Evolutionary conservation across 2,329 filamentous ascomycete species (phyloP).

Genomic region (Elsinoe necatrix): DNA sequence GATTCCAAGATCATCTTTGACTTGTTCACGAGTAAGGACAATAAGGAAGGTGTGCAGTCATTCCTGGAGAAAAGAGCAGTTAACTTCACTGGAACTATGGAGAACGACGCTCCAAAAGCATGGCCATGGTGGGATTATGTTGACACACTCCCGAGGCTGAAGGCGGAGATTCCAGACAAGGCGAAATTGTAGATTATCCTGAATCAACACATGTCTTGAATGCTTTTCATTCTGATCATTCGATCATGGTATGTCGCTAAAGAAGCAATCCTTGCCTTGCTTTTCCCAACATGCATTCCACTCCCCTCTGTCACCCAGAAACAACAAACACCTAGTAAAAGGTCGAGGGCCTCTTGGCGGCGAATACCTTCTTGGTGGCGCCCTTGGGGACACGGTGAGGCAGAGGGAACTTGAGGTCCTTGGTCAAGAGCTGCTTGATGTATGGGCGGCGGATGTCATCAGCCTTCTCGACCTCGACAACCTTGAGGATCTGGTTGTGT

Average conservation of each 20-base stretch:
- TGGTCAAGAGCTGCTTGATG: slow-evolving; percentile 96
- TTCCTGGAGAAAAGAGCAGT: slow-evolving; percentile 62
- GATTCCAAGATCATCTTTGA: slow-evolving; percentile 59
- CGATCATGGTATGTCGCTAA: slow-evolving; percentile 15
- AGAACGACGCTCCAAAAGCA: slow-evolving; percentile 48
- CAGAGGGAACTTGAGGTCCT: slow-evolving; percentile 96
- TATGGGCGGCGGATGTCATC: slow-evolving; percentile 96
- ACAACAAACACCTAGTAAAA: slow-evolving; percentile 69
- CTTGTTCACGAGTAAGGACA: slow-evolving; percentile 53
- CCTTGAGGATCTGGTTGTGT: slow-evolving; percentile 75
- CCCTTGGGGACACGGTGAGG: slow-evolving; percentile 88
- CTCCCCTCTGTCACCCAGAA: not conserved
- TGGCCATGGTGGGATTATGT: slow-evolving; percentile 63
- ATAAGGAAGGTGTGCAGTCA: slow-evolving; percentile 58
- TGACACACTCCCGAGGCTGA: slow-evolving; percentile 37
- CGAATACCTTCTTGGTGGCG: slow-evolving; percentile 82
- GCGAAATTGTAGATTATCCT: slow-evolving; percentile 23
- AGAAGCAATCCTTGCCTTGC: slow-evolving; percentile 11
- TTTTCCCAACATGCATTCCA: slow-evolving; percentile 7
- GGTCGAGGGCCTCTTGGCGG: slow-evolving; percentile 85
- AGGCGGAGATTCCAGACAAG: slow-evolving; percentile 26
- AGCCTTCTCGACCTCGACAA: slow-evolving; percentile 91
- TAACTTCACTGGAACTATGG: slow-evolving; percentile 53
- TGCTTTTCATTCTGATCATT: slow-evolving; percentile 16
- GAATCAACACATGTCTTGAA: slow-evolving; percentile 4